Base-by-base conservation (phyloP, 371 early-diverging fungal species). In the Mortierella sp. region DNA sequence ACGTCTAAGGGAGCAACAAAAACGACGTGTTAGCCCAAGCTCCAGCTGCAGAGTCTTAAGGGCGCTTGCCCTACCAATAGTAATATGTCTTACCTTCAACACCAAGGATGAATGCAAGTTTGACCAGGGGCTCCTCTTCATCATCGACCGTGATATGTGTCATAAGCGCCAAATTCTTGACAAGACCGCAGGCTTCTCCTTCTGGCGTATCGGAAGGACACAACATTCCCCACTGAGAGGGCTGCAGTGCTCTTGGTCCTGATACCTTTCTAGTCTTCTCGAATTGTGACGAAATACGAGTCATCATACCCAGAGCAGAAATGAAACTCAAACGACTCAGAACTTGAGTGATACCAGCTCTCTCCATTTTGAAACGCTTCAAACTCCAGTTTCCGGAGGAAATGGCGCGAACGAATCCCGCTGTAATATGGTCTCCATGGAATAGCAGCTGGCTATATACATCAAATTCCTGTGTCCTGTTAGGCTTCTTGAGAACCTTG, bases 351-450 rank as follows among this genome's bases (percentile, higher is more conserved):
- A 99, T 96, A 65, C 99, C 99, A 21, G 98, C 96, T 55, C 99
- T 92, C 82, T 99, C 99, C 99, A 99, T 99, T 88, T 97, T 99
- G 92, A 99, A 99, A 83, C 99, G 97, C 88, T 99, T 99, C 69
- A 99, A 89, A 58, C 92, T 95, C 99, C 99, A 99, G 84, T 99
- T 99, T 38, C 99, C 99, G 0, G 99, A 96, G 2, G 98, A 97
- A 69, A 99, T 99, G 57, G 99, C 96, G 19, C 99, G 90, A 45
- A 94, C 92, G 47, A 99, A 94, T 0, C 99, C 98, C 48, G 94
- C 93, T 0, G 99, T 98, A 83, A 99, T 98, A 72, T 92, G 91
- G 85, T 92, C 97, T 81, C 91, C 94, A 76, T 94, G 98, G 83
- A 93, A 89, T 70, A 87, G 91, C 36, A 96, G 89, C 83, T 93